Percentiles rank a stretch among this genome's conserved stretches.
Evolutionary conservation across 1,139 yeast genomes (phyloP).

Genomic region (Arxiozyma slooffiae): DNA sequence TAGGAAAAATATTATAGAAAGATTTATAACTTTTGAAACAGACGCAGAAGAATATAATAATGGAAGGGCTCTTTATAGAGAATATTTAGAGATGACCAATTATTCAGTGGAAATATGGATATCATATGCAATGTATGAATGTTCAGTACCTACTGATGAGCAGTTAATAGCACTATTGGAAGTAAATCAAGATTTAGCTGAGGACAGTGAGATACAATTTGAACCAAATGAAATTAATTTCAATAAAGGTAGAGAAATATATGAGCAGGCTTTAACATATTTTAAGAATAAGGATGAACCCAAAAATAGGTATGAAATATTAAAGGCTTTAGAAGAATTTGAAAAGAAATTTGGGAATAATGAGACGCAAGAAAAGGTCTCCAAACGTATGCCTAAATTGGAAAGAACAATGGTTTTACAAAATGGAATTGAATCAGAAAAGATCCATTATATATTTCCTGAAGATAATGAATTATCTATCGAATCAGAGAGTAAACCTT

Average conservation of each 20-base stretch:
- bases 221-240: constrained; percentile 45
- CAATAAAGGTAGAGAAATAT: constrained; percentile 44
- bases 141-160: constrained; percentile 49
- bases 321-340: constrained; percentile 58
- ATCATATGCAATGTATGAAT: constrained; percentile 60
- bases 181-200: constrained; percentile 32
- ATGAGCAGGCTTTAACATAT: constrained; percentile 43
- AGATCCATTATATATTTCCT: constrained; percentile 59
- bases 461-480: constrained; percentile 33
- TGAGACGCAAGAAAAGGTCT: constrained; percentile 33
- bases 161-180: constrained; percentile 36
- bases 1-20: constrained; percentile 11
- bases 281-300: constrained; percentile 35
- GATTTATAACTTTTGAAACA: constrained; percentile 48
- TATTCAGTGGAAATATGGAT: constrained; percentile 48
- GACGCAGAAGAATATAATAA: constrained; percentile 48
- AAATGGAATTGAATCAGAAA: constrained; percentile 47
- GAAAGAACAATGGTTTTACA: constrained; percentile 41
- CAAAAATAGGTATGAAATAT: constrained; percentile 43
- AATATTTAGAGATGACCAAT: constrained; percentile 32
- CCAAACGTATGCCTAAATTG: constrained; percentile 44
- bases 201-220: constrained; percentile 41
- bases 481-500: constrained; percentile 32
- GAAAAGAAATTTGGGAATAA: constrained; percentile 55
- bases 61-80: constrained; percentile 47